Evolutionary conservation across 805 yeast species (phyloP), one percentile per base, ranked within the genome.

Genomic region (Blastobotrys terrestris): DNA sequence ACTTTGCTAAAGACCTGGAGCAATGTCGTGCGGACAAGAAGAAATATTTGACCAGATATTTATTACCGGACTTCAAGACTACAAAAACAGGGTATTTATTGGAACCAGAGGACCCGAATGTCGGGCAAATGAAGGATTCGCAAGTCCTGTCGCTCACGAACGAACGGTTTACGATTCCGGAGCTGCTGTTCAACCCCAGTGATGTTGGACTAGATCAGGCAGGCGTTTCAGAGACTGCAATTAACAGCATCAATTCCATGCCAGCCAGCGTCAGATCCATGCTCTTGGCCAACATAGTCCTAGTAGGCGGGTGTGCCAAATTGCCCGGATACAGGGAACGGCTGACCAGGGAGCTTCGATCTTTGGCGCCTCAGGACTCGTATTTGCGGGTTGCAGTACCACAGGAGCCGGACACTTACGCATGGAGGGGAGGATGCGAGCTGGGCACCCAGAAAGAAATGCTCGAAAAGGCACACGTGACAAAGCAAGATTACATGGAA

Each of bases 111-210:
- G 58, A 65, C 18, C 40, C 48, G 8, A 26, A 26, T 26, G 14
- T 49, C 20, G 51, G 51, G 2, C 50, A 47, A 19, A 39, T 18
- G 7, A 39, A 48, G n/a, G 85, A 81, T 47, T 72, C 78, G 8
- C 97, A 91, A 66, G 74, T 83, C 1, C 70, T 92, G 39, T 71
- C 76, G 48, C 73, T 94, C 3, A 76, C 75, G 21, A 97, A 92
- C 66, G 99, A 94, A 67, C 70, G 97, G 53, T 92, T 94, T 67
- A 77, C 87, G 1, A 79, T 87, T 1, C 97, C 98, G 0, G 99
- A 94, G 64, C 74, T 87, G 1, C 72, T 87, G 39, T 91, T 88
- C 67, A 90, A 85, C 60, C 99, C 99, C 0, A 87, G 83, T 55
- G 82, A 87, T 52, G 76, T 87, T 0, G 89, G 87, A 13, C 72